Conservation (phyloP, 2,329 filamentous ascomycete genomes). For the Exophiala phaeomuriformis region DNA sequence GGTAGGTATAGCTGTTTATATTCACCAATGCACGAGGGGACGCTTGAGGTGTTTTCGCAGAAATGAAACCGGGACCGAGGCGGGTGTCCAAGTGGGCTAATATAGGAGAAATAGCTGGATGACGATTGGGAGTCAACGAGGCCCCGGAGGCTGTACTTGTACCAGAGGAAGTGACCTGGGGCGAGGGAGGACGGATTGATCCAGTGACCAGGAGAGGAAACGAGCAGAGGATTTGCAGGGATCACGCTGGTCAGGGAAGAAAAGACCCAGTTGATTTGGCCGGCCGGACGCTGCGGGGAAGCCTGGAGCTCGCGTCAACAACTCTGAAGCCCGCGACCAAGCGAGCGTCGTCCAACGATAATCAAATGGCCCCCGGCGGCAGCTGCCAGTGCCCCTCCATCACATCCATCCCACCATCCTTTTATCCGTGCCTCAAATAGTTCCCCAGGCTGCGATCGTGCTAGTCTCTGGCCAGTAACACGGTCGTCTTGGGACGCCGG, state of each 20-base stretch:
- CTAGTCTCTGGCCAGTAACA: background rate
- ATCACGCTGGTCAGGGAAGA: background rate
- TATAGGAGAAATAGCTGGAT: constrained; percentile 6
- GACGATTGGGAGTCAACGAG: constrained; percentile 2
- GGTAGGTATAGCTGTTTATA: constrained; percentile 10
- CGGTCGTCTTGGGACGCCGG: too few relatives aligned
- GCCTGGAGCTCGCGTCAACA: constrained; percentile 8
- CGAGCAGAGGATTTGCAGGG: background rate
- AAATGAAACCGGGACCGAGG: constrained; percentile 5
- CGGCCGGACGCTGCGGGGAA: constrained; percentile 10
- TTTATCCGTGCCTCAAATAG: constrained; percentile 13
- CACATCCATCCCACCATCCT: constrained; percentile 1
- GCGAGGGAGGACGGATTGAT: background rate
- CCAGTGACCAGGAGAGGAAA: background rate
- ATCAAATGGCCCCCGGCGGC: background rate
- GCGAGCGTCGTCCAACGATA: background rate
- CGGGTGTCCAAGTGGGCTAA: constrained; percentile 17
- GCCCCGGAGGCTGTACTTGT: background rate
- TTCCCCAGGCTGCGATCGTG: background rate
- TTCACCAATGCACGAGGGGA: constrained; percentile 1
- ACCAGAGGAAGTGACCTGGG: background rate
- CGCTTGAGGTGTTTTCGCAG: background rate
- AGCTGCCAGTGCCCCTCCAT: constrained; percentile 1
- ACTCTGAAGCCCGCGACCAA: background rate
- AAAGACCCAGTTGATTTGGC: background rate